Conservation (phyloP, 306 rosid species). For the Benincasa hispida region DNA sequence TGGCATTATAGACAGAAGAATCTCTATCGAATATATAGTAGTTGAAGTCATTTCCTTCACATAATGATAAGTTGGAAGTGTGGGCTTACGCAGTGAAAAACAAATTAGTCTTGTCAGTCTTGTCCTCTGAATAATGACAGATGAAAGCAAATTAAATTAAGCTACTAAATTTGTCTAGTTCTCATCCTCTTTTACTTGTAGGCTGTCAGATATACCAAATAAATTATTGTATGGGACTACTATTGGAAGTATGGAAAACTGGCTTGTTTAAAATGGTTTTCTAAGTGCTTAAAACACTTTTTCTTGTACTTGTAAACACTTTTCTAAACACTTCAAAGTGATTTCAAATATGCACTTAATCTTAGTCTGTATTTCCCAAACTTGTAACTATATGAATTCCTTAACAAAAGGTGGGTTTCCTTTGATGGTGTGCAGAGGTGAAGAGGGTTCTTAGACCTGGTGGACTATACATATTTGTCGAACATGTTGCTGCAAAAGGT, state of each 20-base stretch:
- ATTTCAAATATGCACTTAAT: no score
- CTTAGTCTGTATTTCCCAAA: background rate
- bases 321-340: no score
- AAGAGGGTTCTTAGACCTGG: constrained; percentile 70
- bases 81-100: background rate
- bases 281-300: no score
- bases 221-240: no score
- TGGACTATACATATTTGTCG: constrained; percentile 60
- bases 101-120: background rate
- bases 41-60: background rate
- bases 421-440: constrained; percentile 40
- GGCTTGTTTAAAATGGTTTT: no score
- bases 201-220: background rate
- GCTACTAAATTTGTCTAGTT: background rate
- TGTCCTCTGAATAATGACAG: background rate
- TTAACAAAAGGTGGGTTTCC: background rate
- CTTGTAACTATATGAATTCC: background rate
- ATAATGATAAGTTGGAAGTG: background rate
- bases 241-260: no score
- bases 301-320: no score
- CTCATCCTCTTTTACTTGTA: background rate
- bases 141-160: background rate
- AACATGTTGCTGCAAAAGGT: constrained; percentile 88
- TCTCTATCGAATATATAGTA: background rate
- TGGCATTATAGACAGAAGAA: background rate